Percentiles rank a stretch among this genome's conserved stretches.
phyloP scores from a whole-genome alignment of 2,329 filamentous ascomycete genomes.

The Arthrobotrys sphaeroides region DNA sequence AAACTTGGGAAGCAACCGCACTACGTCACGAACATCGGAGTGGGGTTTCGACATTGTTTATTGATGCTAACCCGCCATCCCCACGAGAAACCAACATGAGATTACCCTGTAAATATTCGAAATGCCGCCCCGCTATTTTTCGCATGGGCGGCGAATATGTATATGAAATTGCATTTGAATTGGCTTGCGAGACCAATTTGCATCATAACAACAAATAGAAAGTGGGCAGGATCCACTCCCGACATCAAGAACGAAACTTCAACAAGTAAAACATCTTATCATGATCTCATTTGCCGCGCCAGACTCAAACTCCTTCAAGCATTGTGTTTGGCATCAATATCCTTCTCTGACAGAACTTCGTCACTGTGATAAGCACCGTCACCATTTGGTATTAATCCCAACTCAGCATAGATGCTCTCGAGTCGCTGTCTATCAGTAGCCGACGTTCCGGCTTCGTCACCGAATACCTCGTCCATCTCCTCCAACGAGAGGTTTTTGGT shows the following conservation, averaged over 20 bases:
- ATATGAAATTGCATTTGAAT: neutral
- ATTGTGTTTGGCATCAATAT: constrained; percentile 36
- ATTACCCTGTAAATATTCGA: neutral
- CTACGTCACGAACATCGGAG: too few species aligned
- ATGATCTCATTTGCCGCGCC: too few species aligned
- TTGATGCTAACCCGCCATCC: too few species aligned
- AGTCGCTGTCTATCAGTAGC: constrained; percentile 50
- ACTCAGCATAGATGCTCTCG: constrained; percentile 31
- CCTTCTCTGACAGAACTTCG: constrained; percentile 34
- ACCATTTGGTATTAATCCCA: constrained; percentile 27
- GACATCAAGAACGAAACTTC: neutral
- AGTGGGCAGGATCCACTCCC: neutral
- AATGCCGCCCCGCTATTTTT: neutral
- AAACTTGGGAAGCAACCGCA: too few species aligned
- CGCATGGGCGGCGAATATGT: neutral
- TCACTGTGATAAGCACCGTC: constrained; percentile 28
- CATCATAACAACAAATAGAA: neutral
- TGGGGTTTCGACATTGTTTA: too few species aligned
- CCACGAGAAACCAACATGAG: neutral
- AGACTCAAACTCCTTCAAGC: neutral
- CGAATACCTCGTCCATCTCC: constrained; percentile 66
- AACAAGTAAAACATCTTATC: neutral
- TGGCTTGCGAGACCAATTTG: too few species aligned
- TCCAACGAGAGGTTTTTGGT: constrained; percentile 68
- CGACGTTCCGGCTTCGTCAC: constrained; percentile 57